phyloP scores from a whole-genome alignment of 805 yeast genomes.

The Kodamaea neixiangensis region DNA sequence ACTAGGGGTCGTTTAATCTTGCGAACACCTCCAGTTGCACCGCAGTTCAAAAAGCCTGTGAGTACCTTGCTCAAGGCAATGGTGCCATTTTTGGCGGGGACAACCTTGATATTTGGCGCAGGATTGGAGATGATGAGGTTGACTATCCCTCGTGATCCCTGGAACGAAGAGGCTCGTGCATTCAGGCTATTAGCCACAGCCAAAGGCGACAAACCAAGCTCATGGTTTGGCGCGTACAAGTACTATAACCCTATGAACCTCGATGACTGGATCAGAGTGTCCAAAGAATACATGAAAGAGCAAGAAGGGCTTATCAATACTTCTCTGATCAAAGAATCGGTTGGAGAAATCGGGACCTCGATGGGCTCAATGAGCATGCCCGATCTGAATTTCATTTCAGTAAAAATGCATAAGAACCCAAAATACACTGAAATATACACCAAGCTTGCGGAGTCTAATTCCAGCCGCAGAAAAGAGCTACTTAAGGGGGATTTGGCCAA shows the following conservation, averaged over 20 bases:
- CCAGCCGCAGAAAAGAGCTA: conserved; percentile 18
- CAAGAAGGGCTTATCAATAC: background rate
- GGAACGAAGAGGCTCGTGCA: conserved; percentile 65
- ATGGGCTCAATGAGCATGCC: background rate
- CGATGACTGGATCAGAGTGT: conserved; percentile 34
- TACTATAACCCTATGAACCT: conserved; percentile 54
- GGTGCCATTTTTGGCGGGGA: conserved; percentile 33
- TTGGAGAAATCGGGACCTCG: background rate
- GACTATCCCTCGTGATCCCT: conserved; percentile 56
- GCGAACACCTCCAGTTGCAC: conserved; percentile 10
- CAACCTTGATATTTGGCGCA: conserved; percentile 51
- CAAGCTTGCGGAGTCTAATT: conserved; percentile 27
- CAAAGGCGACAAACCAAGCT: conserved; percentile 49
- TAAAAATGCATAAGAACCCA: conserved; percentile 20
- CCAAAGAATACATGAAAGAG: conserved; percentile 6
- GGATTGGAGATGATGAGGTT: conserved; percentile 59
- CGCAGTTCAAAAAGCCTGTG: conserved; percentile 2
- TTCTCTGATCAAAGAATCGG: background rate
- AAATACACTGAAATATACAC: conserved; percentile 33
- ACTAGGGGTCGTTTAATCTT: conserved; percentile 20
- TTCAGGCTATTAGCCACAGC: conserved; percentile 53
- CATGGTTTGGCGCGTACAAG: conserved; percentile 70
- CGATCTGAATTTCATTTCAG: conserved; percentile 9
- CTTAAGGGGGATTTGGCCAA: conserved; percentile 28
- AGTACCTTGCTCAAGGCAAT: conserved; percentile 15